phyloP scores from a whole-genome alignment of 371 early-diverging fungal species.

The Apophysomyces variabilis region DNA sequence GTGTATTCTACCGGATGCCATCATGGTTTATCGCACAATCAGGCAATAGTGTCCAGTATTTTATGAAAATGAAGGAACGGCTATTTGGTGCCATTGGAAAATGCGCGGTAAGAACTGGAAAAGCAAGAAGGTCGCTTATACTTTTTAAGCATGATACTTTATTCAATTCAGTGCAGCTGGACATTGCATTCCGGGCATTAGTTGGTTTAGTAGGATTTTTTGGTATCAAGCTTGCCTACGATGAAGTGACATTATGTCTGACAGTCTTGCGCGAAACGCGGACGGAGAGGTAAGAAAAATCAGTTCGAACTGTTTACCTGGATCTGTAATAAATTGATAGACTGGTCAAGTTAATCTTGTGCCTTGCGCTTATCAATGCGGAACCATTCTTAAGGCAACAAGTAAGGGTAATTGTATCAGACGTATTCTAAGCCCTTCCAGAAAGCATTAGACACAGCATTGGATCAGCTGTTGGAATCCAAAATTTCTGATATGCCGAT shows the following conservation, averaged over 20 bases:
- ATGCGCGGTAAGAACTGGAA: constrained; percentile 18
- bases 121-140: not conserved
- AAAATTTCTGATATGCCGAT: constrained; percentile 47
- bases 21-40: constrained; percentile 49
- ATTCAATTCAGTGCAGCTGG: constrained; percentile 23
- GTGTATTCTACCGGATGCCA: constrained; percentile 36
- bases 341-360: constrained; percentile 18
- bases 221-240: constrained; percentile 41
- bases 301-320: not conserved
- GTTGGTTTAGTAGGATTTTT: constrained; percentile 45
- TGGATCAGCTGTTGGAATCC: constrained; percentile 32
- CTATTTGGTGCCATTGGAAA: constrained; percentile 31
- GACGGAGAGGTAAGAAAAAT: constrained; percentile 31
- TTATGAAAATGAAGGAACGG: constrained; percentile 38
- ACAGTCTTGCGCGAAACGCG: constrained; percentile 26
- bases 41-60: constrained; percentile 31
- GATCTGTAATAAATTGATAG: not conserved
- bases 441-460: constrained; percentile 27
- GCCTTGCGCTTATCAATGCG: constrained; percentile 18
- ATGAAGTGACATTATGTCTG: constrained; percentile 29
- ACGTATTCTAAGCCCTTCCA: constrained; percentile 5
- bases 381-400: constrained; percentile 20
- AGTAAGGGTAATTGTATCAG: not conserved
- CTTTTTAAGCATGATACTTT: not conserved
- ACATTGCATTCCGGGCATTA: constrained; percentile 40